These are phyloP conservation scores for Pythium insidiosum DNA, from an alignment of 352 stramenopile species.

Conservation along the genomic window DNA sequence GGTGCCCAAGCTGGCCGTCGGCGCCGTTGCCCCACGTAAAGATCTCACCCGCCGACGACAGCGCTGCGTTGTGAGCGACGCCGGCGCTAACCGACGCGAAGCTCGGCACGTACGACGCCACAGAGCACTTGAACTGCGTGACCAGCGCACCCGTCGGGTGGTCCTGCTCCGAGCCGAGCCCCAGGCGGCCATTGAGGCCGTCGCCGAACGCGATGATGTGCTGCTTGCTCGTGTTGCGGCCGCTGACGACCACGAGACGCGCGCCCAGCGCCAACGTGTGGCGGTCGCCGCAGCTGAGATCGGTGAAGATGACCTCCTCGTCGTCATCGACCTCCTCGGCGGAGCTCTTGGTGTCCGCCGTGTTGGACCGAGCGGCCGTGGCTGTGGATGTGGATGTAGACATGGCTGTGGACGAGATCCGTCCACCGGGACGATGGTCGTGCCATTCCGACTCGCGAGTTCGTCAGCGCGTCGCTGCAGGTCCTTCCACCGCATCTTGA, in stretches of 20 bases:
- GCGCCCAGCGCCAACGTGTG: slow-evolving; percentile 44
- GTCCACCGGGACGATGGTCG: slow-evolving; percentile 7
- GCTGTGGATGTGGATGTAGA: neutral
- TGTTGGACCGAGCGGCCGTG: no score
- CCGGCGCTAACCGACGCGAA: slow-evolving; percentile 40
- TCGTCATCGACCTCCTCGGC: slow-evolving; percentile 9
- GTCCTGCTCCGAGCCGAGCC: slow-evolving; percentile 43
- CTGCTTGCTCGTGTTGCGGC: slow-evolving; percentile 14
- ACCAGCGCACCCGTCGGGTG: slow-evolving; percentile 30
- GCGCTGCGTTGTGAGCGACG: slow-evolving; percentile 35
- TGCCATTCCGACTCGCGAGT: slow-evolving; percentile 1
- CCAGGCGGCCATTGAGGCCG: slow-evolving; percentile 56
- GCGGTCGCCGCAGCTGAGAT: slow-evolving; percentile 61
- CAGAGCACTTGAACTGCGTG: slow-evolving; percentile 17
- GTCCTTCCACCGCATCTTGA: slow-evolving; percentile 32
- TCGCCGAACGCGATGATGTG: slow-evolving; percentile 61
- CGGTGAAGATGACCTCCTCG: slow-evolving; percentile 37
- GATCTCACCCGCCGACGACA: slow-evolving; percentile 37
- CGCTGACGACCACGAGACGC: neutral
- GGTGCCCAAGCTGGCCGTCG: slow-evolving; percentile 53
- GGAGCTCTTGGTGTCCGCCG: neutral
- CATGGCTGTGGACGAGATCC: neutral
- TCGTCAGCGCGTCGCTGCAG: slow-evolving; percentile 12
- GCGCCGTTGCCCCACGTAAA: slow-evolving; percentile 61
- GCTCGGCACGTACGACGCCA: slow-evolving; percentile 14